These are phyloP conservation scores for Globisporangium nodosum DNA, from an alignment of 352 stramenopile species.

Conservation along the genomic window DNA sequence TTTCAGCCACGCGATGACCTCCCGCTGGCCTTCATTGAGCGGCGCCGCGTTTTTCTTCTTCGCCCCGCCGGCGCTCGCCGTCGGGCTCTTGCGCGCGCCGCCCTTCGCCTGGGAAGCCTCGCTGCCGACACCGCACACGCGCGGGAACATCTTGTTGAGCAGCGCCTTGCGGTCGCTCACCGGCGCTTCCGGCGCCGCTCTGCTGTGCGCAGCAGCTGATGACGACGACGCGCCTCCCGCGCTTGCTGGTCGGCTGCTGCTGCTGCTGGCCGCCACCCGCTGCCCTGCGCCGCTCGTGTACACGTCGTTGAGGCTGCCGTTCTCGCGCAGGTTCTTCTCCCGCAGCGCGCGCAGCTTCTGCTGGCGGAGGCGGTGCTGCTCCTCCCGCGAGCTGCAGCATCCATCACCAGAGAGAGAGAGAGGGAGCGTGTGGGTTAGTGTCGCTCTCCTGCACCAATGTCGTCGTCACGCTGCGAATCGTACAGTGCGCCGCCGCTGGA, in stretches of 20 bases:
- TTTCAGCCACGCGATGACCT: conserved; percentile 77
- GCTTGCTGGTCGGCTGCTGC: background rate
- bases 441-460: background rate
- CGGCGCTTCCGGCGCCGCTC: conserved; percentile 6
- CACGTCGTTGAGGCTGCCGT: conserved; percentile 17
- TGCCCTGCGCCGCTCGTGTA: background rate
- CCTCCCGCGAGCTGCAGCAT: conserved; percentile 37
- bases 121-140: conserved; percentile 48
- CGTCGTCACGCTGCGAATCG: background rate
- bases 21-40: conserved; percentile 62
- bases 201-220: background rate
- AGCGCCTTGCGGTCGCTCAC: conserved; percentile 53
- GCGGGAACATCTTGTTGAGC: conserved; percentile 77
- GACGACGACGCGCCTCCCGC: background rate
- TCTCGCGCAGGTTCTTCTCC: conserved; percentile 19
- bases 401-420: conserved; percentile 2
- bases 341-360: conserved; percentile 18
- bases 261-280: background rate
- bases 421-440: background rate
- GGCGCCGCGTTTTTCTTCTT: conserved; percentile 37
- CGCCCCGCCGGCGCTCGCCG: conserved; percentile 12
- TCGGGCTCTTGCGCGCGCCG: conserved; percentile 27
- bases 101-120: conserved; percentile 14
- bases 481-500: conserved; percentile 2
- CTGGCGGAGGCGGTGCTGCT: conserved; percentile 49